These are phyloP conservation scores for Podospora tetraspora DNA, from an alignment of 495 filamentous ascomycete genomes.

Conservation along the genomic window DNA sequence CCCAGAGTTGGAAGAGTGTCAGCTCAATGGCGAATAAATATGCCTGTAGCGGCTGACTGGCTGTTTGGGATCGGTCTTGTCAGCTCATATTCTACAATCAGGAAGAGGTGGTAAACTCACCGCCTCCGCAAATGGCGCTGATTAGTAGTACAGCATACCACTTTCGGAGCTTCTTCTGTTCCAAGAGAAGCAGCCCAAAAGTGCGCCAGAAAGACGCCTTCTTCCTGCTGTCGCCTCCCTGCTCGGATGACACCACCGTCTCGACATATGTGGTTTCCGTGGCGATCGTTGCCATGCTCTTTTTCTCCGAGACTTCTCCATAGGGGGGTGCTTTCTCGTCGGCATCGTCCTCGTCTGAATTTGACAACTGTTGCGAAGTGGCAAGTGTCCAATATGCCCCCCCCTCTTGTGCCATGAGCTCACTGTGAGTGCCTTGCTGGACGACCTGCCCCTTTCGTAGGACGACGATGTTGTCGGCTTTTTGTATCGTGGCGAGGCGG, in stretches of 20 bases:
- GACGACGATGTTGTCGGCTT: constrained; percentile 63
- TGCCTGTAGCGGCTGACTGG: constrained; percentile 44
- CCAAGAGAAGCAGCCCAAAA: constrained; percentile 41
- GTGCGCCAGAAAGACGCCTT: constrained; percentile 39
- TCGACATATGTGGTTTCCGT: constrained; percentile 19
- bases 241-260: constrained; percentile 8
- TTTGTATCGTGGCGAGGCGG: constrained; percentile 52
- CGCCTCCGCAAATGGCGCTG: constrained; percentile 47
- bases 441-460: constrained; percentile 56
- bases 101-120: constrained; percentile 28
- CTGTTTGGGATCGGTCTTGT: constrained; percentile 14
- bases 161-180: constrained; percentile 44
- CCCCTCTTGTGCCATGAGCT: constrained; percentile 54
- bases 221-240: constrained; percentile 20
- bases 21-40: constrained; percentile 47
- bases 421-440: constrained; percentile 65
- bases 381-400: constrained; percentile 52
- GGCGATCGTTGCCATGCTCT: constrained; percentile 37
- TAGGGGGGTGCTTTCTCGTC: constrained; percentile 12
- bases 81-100: constrained; percentile 14
- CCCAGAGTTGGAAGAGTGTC: constrained; percentile 44
- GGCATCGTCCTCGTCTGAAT: constrained; percentile 12
- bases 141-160: constrained; percentile 45
- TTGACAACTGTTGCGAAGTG: constrained; percentile 45
- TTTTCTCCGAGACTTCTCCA: constrained; percentile 32